These are phyloP conservation scores for Stenocarpella maydis DNA, from an alignment of 2,329 filamentous ascomycete genomes.

Conservation along the genomic window DNA sequence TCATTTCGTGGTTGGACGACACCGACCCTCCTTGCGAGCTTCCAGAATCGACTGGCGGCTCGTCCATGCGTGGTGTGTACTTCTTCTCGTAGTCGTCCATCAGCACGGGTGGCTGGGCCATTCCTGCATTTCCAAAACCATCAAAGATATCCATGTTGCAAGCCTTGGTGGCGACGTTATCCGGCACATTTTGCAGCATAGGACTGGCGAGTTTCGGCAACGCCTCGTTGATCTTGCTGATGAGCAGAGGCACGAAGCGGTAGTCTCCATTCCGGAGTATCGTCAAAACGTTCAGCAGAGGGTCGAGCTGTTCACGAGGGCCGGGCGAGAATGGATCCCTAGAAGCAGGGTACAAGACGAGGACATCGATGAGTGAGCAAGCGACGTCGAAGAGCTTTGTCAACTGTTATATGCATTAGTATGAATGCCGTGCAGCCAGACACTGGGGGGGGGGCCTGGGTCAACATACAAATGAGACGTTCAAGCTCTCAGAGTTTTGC, in stretches of 20 bases:
- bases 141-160: slow-evolving; percentile 69
- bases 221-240: slow-evolving; percentile 78
- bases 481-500: slow-evolving; percentile 77
- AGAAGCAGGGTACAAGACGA: slow-evolving; percentile 69
- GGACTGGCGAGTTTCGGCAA: slow-evolving; percentile 70
- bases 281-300: slow-evolving; percentile 73
- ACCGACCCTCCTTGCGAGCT: slow-evolving; percentile 45
- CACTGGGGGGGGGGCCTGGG: not conserved
- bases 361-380: slow-evolving; percentile 75
- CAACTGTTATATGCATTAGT: slow-evolving; percentile 57
- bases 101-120: slow-evolving; percentile 61
- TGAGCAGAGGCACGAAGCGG: slow-evolving; percentile 78
- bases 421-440: not conserved
- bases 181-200: slow-evolving; percentile 66
- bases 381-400: slow-evolving; percentile 84
- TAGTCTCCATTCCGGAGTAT: slow-evolving; percentile 78
- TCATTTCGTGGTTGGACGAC: slow-evolving; percentile 52
- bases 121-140: slow-evolving; percentile 69
- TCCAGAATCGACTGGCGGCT: slow-evolving; percentile 49
- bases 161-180: slow-evolving; percentile 48
- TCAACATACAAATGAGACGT: slow-evolving; percentile 72
- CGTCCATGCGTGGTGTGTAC: slow-evolving; percentile 51
- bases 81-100: slow-evolving; percentile 60
- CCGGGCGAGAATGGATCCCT: slow-evolving; percentile 70
- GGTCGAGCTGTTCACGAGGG: slow-evolving; percentile 77